Conservation (phyloP, 2,329 filamentous ascomycete genomes). For the Epichloe bromicola region DNA sequence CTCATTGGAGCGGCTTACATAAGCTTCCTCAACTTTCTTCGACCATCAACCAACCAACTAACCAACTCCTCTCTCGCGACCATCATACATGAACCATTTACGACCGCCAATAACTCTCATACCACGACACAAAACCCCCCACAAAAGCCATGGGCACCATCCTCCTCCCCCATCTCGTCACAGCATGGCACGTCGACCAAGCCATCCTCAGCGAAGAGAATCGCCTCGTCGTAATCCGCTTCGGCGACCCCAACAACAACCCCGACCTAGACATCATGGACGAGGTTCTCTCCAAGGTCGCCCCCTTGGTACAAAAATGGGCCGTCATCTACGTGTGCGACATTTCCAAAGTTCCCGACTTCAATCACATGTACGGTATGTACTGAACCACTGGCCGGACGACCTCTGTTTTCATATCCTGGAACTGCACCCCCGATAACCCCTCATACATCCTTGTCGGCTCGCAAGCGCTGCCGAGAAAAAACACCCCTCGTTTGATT, state of each 20-base stretch:
- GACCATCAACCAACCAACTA: too few relatives aligned
- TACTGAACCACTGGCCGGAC: not conserved
- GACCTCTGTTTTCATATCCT: not conserved
- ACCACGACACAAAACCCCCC: not conserved
- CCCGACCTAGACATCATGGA: constrained; percentile 68
- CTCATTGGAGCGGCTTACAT: not conserved
- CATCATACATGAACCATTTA: too few relatives aligned
- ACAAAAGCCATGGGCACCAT: constrained; percentile 55
- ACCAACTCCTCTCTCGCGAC: too few relatives aligned
- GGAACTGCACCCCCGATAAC: not conserved
- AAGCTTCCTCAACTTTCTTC: not conserved
- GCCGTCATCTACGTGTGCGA: constrained; percentile 90
- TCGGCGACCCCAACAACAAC: constrained; percentile 55
- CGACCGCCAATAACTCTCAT: not conserved
- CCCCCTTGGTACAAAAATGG: constrained; percentile 87
- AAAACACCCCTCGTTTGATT: too few relatives aligned
- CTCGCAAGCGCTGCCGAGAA: too few relatives aligned
- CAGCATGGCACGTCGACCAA: constrained; percentile 97
- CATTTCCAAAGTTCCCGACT: constrained; percentile 79
- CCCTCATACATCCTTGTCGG: too few relatives aligned
- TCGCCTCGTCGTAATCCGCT: constrained; percentile 83
- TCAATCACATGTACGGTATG: constrained; percentile 83
- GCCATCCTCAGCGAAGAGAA: constrained; percentile 83
- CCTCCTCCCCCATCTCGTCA: constrained; percentile 78
- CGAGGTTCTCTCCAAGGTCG: constrained; percentile 88